Evolutionary conservation across 257 asterid species (phyloP), one percentile per base, ranked within the genome.

Genomic region (Verbena officinalis): DNA sequence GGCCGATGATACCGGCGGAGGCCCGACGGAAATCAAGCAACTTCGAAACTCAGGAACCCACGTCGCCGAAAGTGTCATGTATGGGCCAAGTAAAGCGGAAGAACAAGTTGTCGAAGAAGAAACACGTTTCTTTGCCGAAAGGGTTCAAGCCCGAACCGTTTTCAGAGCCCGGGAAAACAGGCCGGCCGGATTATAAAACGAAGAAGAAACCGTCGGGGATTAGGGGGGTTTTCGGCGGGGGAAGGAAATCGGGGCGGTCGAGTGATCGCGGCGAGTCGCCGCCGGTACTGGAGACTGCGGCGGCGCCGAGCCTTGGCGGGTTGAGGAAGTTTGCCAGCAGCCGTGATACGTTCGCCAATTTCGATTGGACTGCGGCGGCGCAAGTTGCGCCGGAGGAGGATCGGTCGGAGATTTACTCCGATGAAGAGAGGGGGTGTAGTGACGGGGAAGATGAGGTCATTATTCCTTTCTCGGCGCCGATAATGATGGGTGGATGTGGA

Each of bases 251-350:
- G 6, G 48, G 7, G 1, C 68, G 61, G 36, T 40, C 73, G 19
- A 12, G 17, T 0, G 73, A 22, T 36, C 52, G 30, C 4, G 70
- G 30, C 21, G 55, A 49, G 49, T 45, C 79, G 61, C 1, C 65
- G 53, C 36, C n/a, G 7, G 5, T 22, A 1, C 74, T 36, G 0
- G 51, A 27, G 33, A 53, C 59, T 4, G 40, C 40, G 40, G 40
- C 40, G 40, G 67, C 78, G 51, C 78, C 88, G 73, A 30, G 73
- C 36, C 76, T 82, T 75, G 54, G 77, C 76, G 82, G 80, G 70
- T 68, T 76, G 89, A 90, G 84, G 75, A 77, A 67, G 55, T 87
- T 87, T 65, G 90, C 96, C 0, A 87, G 96, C 74, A 81, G 95
- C 58, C 86, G 95, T 2, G 96, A 90, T 0, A 70, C 82, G 20